Evolutionary conservation across 139 green algal species (phyloP), one percentile per base, ranked within the genome.

Genomic region (Deuterostichococcus epilithicus): DNA sequence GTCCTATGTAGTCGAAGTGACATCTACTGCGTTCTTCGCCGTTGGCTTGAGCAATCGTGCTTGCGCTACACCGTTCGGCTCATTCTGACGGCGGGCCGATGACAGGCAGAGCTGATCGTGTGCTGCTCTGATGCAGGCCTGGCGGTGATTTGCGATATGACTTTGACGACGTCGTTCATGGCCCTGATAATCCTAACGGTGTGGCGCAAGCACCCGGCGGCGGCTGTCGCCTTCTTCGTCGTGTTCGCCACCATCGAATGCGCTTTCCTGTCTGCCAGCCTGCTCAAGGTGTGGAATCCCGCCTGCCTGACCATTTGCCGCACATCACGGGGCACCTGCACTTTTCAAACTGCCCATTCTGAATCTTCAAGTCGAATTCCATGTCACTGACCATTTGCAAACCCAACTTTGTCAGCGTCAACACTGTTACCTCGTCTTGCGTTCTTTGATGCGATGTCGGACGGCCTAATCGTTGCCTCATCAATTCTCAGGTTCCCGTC

Each of bases 121-220:
- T n/a, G n/a, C n/a, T n/a, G n/a, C 5, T 2, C n/a, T n/a, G n/a
- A n/a, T 36, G 67, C 75, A 84, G 83, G 84, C n/a, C 38, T 88
- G 36, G 77, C 84, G 3, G 78, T 88, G 45, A 60, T 87, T 5
- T 68, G n/a, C 10, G 84, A 86, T 60, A 87, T 87, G 84, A 44
- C 87, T 5, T n/a, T 88, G 42, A 82, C 80, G 47, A 87, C 81
- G 0, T 71, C 77, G 10, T 84, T 88, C 39, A 38, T 85, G 42
- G 70, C 73, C 0, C 47, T 88, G 25, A 38, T 88, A 3, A 68
- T 84, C 68, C 36, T 87, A 3, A 78, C 65, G 2, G 78, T 75
- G 3, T 88, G 84, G 84, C 33, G 60, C 26, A 76, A 66, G 70
- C 25, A 72, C 60, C 70, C 69, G 4, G 22, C 74, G 6, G 34